Conservation (phyloP, 805 yeast species). For the Grigorovia yakushimaensis region DNA sequence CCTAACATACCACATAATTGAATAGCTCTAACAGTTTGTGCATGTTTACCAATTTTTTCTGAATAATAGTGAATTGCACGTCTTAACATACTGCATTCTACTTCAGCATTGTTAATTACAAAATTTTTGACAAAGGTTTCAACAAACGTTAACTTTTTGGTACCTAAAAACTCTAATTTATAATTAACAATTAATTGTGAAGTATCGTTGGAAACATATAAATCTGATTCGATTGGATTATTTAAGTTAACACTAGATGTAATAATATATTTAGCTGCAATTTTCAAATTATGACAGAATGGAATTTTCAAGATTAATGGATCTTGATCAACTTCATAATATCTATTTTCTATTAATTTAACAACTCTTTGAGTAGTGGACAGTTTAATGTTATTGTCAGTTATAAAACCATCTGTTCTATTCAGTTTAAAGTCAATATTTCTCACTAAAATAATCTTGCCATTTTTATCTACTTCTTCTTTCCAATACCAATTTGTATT, state of each 20-base stretch:
- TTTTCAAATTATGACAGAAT: slow-evolving; percentile 32
- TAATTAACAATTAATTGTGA: slow-evolving; percentile 8
- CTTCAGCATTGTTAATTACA: slow-evolving; percentile 1
- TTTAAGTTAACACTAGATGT: slow-evolving; percentile 11
- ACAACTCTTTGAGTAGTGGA: slow-evolving; percentile 39
- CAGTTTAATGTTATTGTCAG: slow-evolving; percentile 5
- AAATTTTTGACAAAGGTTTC: slow-evolving; percentile 9
- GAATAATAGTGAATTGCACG: slow-evolving; percentile 15
- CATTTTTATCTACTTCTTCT: slow-evolving; percentile 4
- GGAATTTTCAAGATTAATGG: slow-evolving; percentile 41
- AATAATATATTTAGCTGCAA: slow-evolving; percentile 21
- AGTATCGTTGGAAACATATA: slow-evolving; percentile 5
- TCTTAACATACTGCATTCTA: slow-evolving; percentile 8
- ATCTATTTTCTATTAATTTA: slow-evolving; percentile 41
- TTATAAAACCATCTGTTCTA: slow-evolving; percentile 15
- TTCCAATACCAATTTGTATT: slow-evolving; percentile 19
- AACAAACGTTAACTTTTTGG: slow-evolving; percentile 1
- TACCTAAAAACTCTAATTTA: slow-evolving; percentile 8
- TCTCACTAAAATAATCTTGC: slow-evolving; percentile 14
- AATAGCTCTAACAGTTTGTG: slow-evolving; percentile 40
- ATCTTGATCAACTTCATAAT: slow-evolving; percentile 46
- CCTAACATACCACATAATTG: slow-evolving; percentile 57
- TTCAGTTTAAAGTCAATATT: slow-evolving; percentile 21
- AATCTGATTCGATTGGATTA: slow-evolving; percentile 1
- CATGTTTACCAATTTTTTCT: slow-evolving; percentile 33